Conservation (phyloP, 257 asterid species). For the Capsicum chinense region DNA sequence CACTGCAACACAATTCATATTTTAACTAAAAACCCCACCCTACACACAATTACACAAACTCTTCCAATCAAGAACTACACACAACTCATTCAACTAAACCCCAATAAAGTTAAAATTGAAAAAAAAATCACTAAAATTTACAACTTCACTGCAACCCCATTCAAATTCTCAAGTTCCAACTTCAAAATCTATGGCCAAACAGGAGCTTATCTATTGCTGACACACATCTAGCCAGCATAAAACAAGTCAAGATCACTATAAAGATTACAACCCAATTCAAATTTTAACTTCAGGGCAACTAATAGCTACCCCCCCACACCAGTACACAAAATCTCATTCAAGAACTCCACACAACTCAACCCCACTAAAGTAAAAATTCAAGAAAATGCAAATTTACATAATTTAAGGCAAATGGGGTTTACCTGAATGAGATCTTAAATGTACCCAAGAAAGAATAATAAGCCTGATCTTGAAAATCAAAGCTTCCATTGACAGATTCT, state of each 20-base stretch:
- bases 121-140: not conserved
- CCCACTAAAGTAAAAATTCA: not conserved
- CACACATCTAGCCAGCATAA: not conserved
- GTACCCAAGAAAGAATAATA: conserved; percentile 57
- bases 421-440: conserved; percentile 72
- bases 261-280: not conserved
- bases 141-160: not conserved
- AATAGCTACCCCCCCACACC: not conserved
- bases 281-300: not conserved
- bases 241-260: conserved; percentile 1
- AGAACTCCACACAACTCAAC: not conserved
- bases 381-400: not conserved
- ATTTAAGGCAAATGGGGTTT: conserved; percentile 26
- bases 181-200: too few species aligned
- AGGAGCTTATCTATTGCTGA: not conserved
- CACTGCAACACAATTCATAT: not conserved
- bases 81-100: too few species aligned
- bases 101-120: too few species aligned
- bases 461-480: conserved; percentile 55
- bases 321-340: not conserved
- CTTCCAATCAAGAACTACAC: too few species aligned
- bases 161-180: too few species aligned
- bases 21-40: not conserved
- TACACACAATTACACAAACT: too few species aligned
- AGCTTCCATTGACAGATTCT: conserved; percentile 41